Conservation (phyloP, 2,329 filamentous ascomycete genomes). For the Penicillium sp. region DNA sequence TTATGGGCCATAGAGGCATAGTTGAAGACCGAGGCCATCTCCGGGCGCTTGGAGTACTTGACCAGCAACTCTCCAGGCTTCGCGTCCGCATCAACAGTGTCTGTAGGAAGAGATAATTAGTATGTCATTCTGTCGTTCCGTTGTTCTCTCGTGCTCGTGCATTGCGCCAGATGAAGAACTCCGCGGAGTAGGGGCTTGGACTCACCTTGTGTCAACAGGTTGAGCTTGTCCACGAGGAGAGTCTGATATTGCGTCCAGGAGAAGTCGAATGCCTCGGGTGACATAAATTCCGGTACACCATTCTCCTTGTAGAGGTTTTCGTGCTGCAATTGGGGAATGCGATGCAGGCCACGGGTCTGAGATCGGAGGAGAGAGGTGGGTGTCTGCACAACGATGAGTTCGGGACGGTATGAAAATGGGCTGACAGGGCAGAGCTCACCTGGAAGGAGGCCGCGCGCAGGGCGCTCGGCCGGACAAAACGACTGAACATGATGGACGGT, state of each 20-base stretch:
- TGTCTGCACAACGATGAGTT: conserved; percentile 34
- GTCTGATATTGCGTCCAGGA: conserved; percentile 85
- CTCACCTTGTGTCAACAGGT: conserved; percentile 72
- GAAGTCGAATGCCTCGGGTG: conserved; percentile 69
- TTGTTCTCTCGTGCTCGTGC: background rate
- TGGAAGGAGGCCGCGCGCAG: conserved; percentile 46
- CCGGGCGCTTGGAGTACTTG: conserved; percentile 76
- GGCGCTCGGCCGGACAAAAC: conserved; percentile 47
- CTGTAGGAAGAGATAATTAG: conserved; percentile 46
- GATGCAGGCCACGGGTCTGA: conserved; percentile 47
- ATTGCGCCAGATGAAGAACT: background rate
- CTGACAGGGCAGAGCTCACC: conserved; percentile 33
- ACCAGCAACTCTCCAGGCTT: conserved; percentile 71
- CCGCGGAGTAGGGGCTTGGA: conserved; percentile 26
- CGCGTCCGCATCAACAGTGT: conserved; percentile 65
- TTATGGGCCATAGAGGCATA: conserved; percentile 96
- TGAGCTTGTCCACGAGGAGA: conserved; percentile 75
- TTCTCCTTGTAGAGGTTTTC: conserved; percentile 50
- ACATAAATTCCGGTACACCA: conserved; percentile 73
- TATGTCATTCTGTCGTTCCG: background rate
- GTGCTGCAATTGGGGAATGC: conserved; percentile 55
- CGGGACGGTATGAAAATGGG: background rate
- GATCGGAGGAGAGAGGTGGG: conserved; percentile 41
- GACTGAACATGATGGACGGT: conserved; percentile 46
- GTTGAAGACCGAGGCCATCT: conserved; percentile 84